Conservation (phyloP, 805 yeast species). For the Teunomyces kruisii region DNA sequence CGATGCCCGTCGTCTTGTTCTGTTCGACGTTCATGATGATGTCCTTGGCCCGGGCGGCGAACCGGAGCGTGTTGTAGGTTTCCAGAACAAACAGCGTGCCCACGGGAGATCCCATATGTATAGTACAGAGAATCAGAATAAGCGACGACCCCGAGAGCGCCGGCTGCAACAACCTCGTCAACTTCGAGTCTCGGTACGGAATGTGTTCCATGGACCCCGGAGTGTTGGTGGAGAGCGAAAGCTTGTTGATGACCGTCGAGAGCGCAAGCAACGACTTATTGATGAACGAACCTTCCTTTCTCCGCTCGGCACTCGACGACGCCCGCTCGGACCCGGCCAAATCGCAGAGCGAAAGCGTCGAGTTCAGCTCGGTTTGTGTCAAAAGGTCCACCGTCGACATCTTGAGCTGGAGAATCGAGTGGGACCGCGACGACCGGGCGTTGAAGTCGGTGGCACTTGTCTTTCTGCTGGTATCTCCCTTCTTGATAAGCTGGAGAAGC, state of each 20-base stretch:
- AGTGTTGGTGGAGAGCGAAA: slow-evolving; percentile 42
- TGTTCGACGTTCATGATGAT: slow-evolving; percentile 67
- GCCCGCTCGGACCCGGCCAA: slow-evolving; percentile 94
- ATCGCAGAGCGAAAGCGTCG: slow-evolving; percentile 85
- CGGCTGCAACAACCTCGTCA: slow-evolving; percentile 87
- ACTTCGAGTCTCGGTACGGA: slow-evolving; percentile 91
- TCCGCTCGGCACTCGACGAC: slow-evolving; percentile 66
- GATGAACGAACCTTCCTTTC: slow-evolving; percentile 92
- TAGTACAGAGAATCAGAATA: slow-evolving; percentile 83
- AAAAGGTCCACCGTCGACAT: slow-evolving; percentile 45
- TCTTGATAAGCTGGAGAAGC: slow-evolving; percentile 54
- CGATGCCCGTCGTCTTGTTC: slow-evolving; percentile 36
- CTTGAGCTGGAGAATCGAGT: slow-evolving; percentile 78
- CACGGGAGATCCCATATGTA: slow-evolving; percentile 54
- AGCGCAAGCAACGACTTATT: slow-evolving; percentile 88
- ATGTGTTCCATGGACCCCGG: slow-evolving; percentile 54
- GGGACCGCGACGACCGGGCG: slow-evolving; percentile 84
- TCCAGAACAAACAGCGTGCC: slow-evolving; percentile 57
- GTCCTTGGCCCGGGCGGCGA: slow-evolving; percentile 92
- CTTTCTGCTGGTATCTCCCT: slow-evolving; percentile 73
- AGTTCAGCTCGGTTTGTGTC: slow-evolving; percentile 40
- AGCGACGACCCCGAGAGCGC: slow-evolving; percentile 85
- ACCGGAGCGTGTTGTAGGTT: slow-evolving; percentile 81
- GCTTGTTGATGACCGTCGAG: slow-evolving; percentile 86
- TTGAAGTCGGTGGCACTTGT: slow-evolving; percentile 91